Base-by-base conservation (phyloP, 2,329 filamentous ascomycete genomes). In the Endoconidiophora polonica region DNA sequence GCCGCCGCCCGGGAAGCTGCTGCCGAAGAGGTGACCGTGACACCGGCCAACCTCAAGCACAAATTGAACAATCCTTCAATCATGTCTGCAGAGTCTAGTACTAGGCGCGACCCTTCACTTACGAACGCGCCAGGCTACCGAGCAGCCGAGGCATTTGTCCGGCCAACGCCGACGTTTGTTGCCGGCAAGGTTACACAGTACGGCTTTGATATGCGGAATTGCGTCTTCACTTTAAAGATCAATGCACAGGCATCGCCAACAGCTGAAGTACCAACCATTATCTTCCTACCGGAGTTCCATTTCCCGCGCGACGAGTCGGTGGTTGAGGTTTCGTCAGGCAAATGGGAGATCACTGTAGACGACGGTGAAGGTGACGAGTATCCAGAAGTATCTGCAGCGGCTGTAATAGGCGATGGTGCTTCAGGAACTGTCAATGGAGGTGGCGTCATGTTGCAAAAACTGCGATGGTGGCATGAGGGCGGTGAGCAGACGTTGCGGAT, bases 391-490 rank as follows among this genome's bases (percentile, higher is more conserved):
- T 22, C 41, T 7, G 12, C 16, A 2, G 33, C 23, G 10, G 33
- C 26, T 9, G n/a, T 44, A 12, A 44, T 22, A 42, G 41, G 42
- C 12, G 36, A 37, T 10, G 41, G 36, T 23, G 37, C 42, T 2
- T 23, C 48, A 14, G n/a, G 44, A 18, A 41, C 36, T 9, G 18
- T 39, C 5, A 38, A 39, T 50, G 73, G 77, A 6, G 76, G 83
- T 54, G 77, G 76, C 0, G 77, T 77, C 4, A 68, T 77, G 57
- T 69, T 86, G 54, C 90, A 95, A 66, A 75, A 75, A 55, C 66
- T 98, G 55, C 77, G 77, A 57, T 98, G 91, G 91, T 95, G 90
- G 88, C 88, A 98, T 65, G 77, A 77, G 1, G 81, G 82, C 50
- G 91, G 90, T 2, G 78, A 87, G 57, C 90, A 96, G 65, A 79